These are phyloP conservation scores for Penicillium verhagenii DNA, from an alignment of 495 filamentous ascomycete genomes.

Conservation along the genomic window DNA sequence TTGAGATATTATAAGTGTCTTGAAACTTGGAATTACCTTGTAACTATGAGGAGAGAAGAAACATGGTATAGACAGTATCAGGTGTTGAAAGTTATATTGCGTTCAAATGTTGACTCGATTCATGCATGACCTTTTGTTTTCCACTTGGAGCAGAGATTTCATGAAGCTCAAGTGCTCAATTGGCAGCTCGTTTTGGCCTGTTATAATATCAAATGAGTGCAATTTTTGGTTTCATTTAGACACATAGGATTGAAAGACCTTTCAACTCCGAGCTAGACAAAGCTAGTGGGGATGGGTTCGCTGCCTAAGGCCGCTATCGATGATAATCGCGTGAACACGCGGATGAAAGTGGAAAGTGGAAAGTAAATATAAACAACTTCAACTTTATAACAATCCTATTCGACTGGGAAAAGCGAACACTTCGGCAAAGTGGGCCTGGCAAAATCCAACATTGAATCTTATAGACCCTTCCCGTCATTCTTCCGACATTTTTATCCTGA, in stretches of 20 bases:
- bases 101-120: too few relatives aligned
- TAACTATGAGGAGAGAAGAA: too few relatives aligned
- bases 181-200: too few relatives aligned
- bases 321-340: slow-evolving; percentile 11
- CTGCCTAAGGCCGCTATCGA: slow-evolving; percentile 28
- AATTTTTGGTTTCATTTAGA: background rate
- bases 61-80: too few relatives aligned
- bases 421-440: slow-evolving; percentile 3
- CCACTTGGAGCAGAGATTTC: too few relatives aligned
- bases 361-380: slow-evolving; percentile 31
- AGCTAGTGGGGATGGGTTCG: background rate
- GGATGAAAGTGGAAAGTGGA: too few relatives aligned
- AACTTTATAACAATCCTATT: slow-evolving; percentile 1
- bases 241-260: background rate
- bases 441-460: background rate
- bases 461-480: background rate
- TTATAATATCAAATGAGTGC: background rate
- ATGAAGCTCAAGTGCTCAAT: too few relatives aligned
- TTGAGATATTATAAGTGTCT: too few relatives aligned
- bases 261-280: background rate
- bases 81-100: too few relatives aligned
- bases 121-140: too few relatives aligned
- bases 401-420: background rate
- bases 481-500: background rate
- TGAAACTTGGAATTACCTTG: too few relatives aligned